Evolutionary conservation across 768 basidiomycete genomes (phyloP).

Genomic region (Neoboletus subvelutipes): DNA sequence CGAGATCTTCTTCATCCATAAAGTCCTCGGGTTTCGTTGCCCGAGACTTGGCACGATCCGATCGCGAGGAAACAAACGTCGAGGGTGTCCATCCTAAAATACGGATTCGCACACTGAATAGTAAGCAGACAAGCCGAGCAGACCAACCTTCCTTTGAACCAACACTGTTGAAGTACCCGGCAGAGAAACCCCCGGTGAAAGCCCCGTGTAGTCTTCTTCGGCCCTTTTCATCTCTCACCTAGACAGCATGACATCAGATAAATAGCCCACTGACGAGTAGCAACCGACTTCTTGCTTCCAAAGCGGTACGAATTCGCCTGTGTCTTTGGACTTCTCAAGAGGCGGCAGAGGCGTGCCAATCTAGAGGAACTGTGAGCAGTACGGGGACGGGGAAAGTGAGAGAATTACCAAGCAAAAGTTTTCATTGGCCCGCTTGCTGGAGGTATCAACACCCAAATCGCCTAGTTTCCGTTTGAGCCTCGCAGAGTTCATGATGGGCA

Average conservation of each 20-base stretch:
- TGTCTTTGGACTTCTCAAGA: slow-evolving; percentile 91
- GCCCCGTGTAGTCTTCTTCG: slow-evolving; percentile 93
- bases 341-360: slow-evolving; percentile 95
- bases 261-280: slow-evolving; percentile 19
- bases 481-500: slow-evolving; percentile 40
- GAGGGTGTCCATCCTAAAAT: slow-evolving; percentile 90
- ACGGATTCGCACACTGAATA: not conserved
- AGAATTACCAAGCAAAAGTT: slow-evolving; percentile 75
- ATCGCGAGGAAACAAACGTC: slow-evolving; percentile 88
- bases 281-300: slow-evolving; percentile 92
- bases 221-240: slow-evolving; percentile 94
- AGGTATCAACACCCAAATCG: slow-evolving; percentile 71
- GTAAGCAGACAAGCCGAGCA: not conserved
- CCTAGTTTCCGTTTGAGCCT: slow-evolving; percentile 84
- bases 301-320: slow-evolving; percentile 90
- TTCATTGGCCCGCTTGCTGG: slow-evolving; percentile 72
- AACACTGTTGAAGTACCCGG: slow-evolving; percentile 95
- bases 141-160: slow-evolving; percentile 89
- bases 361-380: slow-evolving; percentile 37
- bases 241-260: slow-evolving; percentile 14
- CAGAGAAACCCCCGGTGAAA: slow-evolving; percentile 97
- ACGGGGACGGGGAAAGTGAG: not conserved
- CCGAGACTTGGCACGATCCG: slow-evolving; percentile 62
- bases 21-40: slow-evolving; percentile 81
- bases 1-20: slow-evolving; percentile 98